Base-by-base conservation (phyloP, 2,329 filamentous ascomycete species). In the Lecanosticta acicola region DNA sequence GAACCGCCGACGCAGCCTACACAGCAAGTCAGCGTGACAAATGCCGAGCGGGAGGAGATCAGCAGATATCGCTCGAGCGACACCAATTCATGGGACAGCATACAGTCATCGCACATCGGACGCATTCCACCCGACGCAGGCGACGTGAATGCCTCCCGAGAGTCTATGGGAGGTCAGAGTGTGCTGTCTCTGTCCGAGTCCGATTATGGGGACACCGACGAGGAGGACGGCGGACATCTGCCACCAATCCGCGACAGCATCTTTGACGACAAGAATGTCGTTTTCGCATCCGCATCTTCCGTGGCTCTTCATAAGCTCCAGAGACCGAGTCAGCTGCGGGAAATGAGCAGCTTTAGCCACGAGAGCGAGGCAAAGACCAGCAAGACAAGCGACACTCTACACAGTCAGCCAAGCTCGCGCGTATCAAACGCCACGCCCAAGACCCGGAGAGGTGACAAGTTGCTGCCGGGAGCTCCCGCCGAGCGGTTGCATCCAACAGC, bases 161-260 rank as follows among this genome's bases (percentile, higher is more conserved):
- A 45, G 9, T 33, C 42, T 9, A 33, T 49, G 5, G 49, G 42
- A 34, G 39, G 32, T 13, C 48, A 51, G 18, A 55, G 50, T 40
- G 46, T 46, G 14, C 21, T 48, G 34, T 55, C 53, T 13, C 24
- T 48, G 16, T 49, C 50, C 3, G 50, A 49, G n/a, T 55, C 50
- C 1, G 48, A 51, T 13, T 51, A 46, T 32, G 43, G 44, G 17
- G 46, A 50, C n/a, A 45, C 45, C 14, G 48, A 50, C 3, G 50
- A 45, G 26, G 39, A 38, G 14, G 37, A 13, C 5, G 40, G 29
- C 5, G 40, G 32, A 11, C 39, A 41, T n/a, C 33, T 53, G 18
- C 50, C 50, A n/a, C 29, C 50, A 5, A 56, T 56, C 20, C 45
- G 54, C 32, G 54, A 54, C 43, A 56, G 54, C 36, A 52, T 56